These are phyloP conservation scores for Cyamopsis tetragonoloba DNA, from an alignment of 306 rosid species.

Conservation along the genomic window DNA sequence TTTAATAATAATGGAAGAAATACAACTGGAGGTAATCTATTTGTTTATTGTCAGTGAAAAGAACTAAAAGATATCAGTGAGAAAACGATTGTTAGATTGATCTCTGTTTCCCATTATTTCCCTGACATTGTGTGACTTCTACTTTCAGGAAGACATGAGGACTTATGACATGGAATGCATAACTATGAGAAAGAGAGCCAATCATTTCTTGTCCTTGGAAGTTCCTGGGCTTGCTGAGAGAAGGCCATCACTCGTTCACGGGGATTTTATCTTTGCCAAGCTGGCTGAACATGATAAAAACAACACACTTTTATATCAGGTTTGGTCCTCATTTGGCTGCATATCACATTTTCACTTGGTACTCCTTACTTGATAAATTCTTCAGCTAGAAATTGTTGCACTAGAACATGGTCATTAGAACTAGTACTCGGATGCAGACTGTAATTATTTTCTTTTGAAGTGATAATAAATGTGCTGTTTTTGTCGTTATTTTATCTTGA, in stretches of 20 bases:
- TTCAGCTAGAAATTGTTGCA: conserved; percentile 3
- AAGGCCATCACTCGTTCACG: conserved; percentile 91
- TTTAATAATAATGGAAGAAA: conserved; percentile 81
- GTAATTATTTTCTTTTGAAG: neutral
- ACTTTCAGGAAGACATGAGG: conserved; percentile 80
- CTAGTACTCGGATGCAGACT: neutral
- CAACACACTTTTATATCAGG: conserved; percentile 46
- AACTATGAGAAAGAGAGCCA: conserved; percentile 48
- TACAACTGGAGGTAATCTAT: conserved; percentile 71
- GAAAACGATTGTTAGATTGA: too few relatives aligned
- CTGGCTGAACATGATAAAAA: conserved; percentile 31
- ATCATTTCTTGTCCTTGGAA: conserved; percentile 54
- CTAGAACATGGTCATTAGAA: conserved; percentile 1
- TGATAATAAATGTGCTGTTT: neutral
- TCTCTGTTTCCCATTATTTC: conserved; percentile 22
- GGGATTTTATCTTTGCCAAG: conserved; percentile 66
- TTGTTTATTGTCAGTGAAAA: conserved; percentile 5
- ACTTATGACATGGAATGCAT: conserved; percentile 61
- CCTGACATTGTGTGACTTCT: conserved; percentile 21
- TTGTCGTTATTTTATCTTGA: conserved; percentile 1
- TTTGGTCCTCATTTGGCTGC: conserved; percentile 25
- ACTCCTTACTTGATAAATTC: neutral
- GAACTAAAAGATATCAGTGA: neutral
- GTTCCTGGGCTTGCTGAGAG: conserved; percentile 96
- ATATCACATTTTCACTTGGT: conserved; percentile 9